phyloP scores from a whole-genome alignment of 176 grass and related monocot species.

The Stipa capillata region DNA sequence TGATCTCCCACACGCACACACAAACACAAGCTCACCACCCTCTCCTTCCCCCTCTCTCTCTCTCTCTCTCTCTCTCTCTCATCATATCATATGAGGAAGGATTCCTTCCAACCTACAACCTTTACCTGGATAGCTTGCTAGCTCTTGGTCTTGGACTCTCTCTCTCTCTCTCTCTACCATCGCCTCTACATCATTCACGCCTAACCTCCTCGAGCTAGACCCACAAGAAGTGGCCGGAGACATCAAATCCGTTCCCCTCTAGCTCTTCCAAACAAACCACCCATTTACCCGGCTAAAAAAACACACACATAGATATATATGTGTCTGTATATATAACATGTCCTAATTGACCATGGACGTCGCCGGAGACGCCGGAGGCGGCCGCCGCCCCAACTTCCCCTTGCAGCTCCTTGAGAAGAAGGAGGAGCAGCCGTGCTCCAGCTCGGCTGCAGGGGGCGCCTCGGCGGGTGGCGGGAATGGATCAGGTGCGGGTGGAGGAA shows the following conservation, averaged over 20 bases:
- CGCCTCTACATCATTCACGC: constrained; percentile 32
- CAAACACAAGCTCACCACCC: constrained; percentile 3
- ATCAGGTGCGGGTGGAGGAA: constrained; percentile 1
- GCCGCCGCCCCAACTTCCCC: constrained; percentile 76
- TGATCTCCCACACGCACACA: constrained; percentile 54
- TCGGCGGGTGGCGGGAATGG: constrained; percentile 36
- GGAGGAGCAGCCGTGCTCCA: constrained; percentile 72
- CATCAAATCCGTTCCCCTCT: constrained; percentile 44
- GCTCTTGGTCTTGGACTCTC: constrained; percentile 27
- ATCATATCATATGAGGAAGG: constrained; percentile 56
- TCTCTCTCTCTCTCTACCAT: constrained; percentile 20
- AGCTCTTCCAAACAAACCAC: constrained; percentile 36
- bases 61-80: constrained; percentile 28
- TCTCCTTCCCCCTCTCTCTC: not conserved
- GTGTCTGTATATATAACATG: constrained; percentile 32
- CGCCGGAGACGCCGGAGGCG: constrained; percentile 49
- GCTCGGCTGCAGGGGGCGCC: constrained; percentile 34
- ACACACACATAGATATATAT: constrained; percentile 6
- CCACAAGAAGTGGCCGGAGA: constrained; percentile 15
- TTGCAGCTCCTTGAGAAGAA: constrained; percentile 91
- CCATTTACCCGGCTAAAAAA: constrained; percentile 25
- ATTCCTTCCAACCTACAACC: constrained; percentile 58
- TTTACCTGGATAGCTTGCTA: constrained; percentile 39
- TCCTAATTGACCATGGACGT: constrained; percentile 49
- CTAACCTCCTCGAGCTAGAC: constrained; percentile 46